Evolutionary conservation across 352 stramenopile species (phyloP), one percentile per base, ranked within the genome.

Genomic region (Pythium pyrilobum): DNA sequence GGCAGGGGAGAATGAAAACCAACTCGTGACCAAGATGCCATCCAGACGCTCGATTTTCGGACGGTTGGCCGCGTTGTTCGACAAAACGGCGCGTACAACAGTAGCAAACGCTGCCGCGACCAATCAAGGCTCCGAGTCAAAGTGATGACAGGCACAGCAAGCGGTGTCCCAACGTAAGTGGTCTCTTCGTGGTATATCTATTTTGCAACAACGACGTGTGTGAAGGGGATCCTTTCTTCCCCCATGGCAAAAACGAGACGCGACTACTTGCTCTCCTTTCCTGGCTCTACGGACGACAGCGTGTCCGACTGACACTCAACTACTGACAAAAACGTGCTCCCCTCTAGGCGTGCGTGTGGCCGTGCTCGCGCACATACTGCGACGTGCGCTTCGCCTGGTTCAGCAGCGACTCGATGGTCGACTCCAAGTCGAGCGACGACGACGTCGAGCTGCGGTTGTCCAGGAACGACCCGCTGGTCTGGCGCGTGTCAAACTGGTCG

Each of bases 351-450:
- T 56, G 43, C 13, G 18, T 27, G n/a, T 59, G 29, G n/a, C 27
- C 62, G 25, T 66, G 59, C 36, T 61, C 28, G 5, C 50, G 46
- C 18, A 70, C 34, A 18, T 53, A 64, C 25, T 79, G 68, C 25
- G 79, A 90, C 29, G 80, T 90, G 51, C 82, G 70, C 10, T 76
- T 84, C 11, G 72, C 71, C 43, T 86, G 77, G 4, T 88, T 66
- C 40, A 90, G 46, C 52, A 90, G 65, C 38, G 77, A 87, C 52
- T 88, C 77, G 44, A 90, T 87, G 1, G 79, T 85, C 45, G 77
- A 83, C 29, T 90, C 71, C 34, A 88, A 69, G 41, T 86, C 76
- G 16, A 68, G 59, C 18, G 67, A 76, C 23, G 78, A 82, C 50
- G 80, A 83, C 7, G 69, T 80, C 40, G 62, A 72, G 13, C 39